A percentile compares a stretch with the other conserved stretches of the same genome.
Evolutionary conservation across 805 yeast species (phyloP).

Genomic region (Candida awuae): DNA sequence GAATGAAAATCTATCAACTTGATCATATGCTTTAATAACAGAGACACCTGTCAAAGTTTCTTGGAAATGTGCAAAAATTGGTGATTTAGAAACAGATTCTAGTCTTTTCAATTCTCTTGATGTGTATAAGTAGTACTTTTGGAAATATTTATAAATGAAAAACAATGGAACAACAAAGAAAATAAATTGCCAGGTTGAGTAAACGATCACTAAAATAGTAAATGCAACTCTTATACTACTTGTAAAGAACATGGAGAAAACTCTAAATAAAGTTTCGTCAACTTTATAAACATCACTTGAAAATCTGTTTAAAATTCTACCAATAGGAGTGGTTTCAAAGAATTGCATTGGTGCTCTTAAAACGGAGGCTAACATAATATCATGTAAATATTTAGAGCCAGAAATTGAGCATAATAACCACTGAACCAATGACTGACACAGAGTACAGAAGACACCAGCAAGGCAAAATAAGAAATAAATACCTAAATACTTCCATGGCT

Average conservation of each 20-base stretch:
- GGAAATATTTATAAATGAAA: conserved; percentile 59
- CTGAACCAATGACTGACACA: conserved; percentile 59
- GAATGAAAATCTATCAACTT: conserved; percentile 51
- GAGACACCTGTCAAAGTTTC: conserved; percentile 72
- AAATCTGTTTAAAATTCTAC: conserved; percentile 83
- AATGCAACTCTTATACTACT: conserved; percentile 59
- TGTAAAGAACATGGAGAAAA: conserved; percentile 58
- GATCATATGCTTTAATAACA: conserved; percentile 67
- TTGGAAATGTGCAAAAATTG: conserved; percentile 78
- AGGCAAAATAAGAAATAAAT: conserved; percentile 72
- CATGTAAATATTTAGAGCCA: conserved; percentile 72
- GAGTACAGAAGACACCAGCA: conserved; percentile 48
- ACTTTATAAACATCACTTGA: conserved; percentile 85
- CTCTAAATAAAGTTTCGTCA: conserved; percentile 70
- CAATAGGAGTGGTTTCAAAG: conserved; percentile 93
- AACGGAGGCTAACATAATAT: conserved; percentile 62
- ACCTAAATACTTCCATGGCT: conserved; percentile 62
- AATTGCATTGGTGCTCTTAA: conserved; percentile 91
- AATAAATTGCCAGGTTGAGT: conserved; percentile 81
- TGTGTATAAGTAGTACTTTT: conserved; percentile 65
- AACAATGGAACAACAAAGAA: conserved; percentile 65
- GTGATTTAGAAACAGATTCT: conserved; percentile 73
- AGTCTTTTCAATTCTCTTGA: conserved; percentile 79
- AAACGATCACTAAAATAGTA: conserved; percentile 71
- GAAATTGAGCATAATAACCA: conserved; percentile 79